These are phyloP conservation scores for Diaporthe helianthi DNA, from an alignment of 2,329 filamentous ascomycete species.

Conservation along the genomic window DNA sequence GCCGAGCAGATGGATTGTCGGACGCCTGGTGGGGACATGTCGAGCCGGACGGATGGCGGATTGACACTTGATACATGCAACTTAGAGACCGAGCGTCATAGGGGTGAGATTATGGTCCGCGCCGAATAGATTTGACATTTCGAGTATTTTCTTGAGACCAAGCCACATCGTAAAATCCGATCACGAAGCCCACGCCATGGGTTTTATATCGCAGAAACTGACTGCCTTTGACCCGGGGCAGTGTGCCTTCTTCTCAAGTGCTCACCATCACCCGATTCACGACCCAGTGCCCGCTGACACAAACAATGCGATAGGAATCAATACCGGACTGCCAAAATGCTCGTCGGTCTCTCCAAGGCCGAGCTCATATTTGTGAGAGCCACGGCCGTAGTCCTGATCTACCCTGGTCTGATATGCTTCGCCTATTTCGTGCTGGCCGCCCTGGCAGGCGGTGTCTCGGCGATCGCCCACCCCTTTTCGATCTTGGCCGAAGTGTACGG, in stretches of 20 bases:
- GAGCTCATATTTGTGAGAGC: not conserved
- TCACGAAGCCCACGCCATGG: not conserved
- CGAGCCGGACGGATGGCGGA: not conserved
- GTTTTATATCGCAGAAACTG: not conserved
- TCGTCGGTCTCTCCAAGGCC: constrained; percentile 16
- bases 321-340: not conserved
- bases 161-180: not conserved
- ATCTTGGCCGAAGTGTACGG: constrained; percentile 38
- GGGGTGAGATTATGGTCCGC: not conserved
- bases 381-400: not conserved
- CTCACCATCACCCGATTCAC: too few species aligned
- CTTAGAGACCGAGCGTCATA: not conserved
- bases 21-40: not conserved
- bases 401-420: not conserved
- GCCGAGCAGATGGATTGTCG: not conserved
- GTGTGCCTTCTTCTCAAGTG: too few species aligned
- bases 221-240: not conserved
- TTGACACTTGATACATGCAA: too few species aligned
- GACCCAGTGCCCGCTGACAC: too few species aligned
- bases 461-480: constrained; percentile 39
- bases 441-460: constrained; percentile 34
- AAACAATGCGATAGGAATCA: not conserved
- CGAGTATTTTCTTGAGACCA: constrained; percentile 16
- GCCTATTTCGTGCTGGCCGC: constrained; percentile 17
- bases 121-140: not conserved